Evolutionary conservation across 2,329 filamentous ascomycete genomes (phyloP), one percentile per base, ranked within the genome.

Genomic region (Fusarium neocosmosporiellum): DNA sequence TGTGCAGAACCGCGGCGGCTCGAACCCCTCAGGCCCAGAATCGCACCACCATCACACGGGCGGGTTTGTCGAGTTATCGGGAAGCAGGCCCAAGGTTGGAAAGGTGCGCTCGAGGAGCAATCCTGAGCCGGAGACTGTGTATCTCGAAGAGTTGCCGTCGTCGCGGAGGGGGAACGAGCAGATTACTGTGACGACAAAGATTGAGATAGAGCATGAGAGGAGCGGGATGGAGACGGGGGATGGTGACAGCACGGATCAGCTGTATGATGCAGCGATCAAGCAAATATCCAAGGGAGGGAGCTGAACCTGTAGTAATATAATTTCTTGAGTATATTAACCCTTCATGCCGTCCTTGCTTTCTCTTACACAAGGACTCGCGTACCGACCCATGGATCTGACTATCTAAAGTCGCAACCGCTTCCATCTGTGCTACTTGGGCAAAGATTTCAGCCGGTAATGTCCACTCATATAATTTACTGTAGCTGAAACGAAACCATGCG

Each of bases 1-100:
- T 48, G 85, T 64, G 60, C 82, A 70, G 29, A 69, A 71, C 8
- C 39, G 64, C 6, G 55, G 66, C 29, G 67, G 65, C 14, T 69
- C 65, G 24, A 54, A 48, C 36, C 39, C 59, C 7, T 68, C 59
- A 1, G 58, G 48, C 6, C 34, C 50, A 11, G 48, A 50, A 2
- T 29, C 24, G 2, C 27, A 50, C 20, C 46, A 14, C 18, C 43
- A 24, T 11, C 22, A 50, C 20, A 54, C 62, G 20, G 14, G n/a
- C 10, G 50, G 22, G 1, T 72, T 65, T 4, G 50, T 63, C 9
- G 59, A 64, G 39, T 27, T 62, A 46, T 36, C 57, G 11, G 53
- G 39, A 7, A 58, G 31, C 31, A 22, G 7, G 22, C 13, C n/a
- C 9, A 37, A 14, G 37, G 8, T 54, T 41, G 22, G 29, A 22